Evolutionary conservation across 176 grass and related monocot species (phyloP), one percentile per base, ranked within the genome.

Genomic region (Musa schizocarpa): DNA sequence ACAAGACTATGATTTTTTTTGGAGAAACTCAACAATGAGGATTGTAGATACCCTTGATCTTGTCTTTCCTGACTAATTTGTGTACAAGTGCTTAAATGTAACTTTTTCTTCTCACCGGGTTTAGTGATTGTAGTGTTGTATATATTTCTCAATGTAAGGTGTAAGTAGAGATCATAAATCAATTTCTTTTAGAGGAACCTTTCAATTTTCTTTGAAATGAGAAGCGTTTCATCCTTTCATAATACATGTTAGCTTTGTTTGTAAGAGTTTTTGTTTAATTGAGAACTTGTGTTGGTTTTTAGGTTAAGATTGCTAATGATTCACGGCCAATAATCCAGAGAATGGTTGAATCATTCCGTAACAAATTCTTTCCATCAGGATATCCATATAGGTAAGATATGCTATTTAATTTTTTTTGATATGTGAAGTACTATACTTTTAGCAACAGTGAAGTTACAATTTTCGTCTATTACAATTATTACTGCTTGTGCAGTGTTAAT

Each of bases 341-440:
- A 81, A 34, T 99, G 27, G 84, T 92, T 43, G 86, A 94, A 77
- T 92, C 86, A 63, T 94, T 99, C 81, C 80, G 92, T 73, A 99
- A 89, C 82, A 99, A 89, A 71, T 92, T 99, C 74, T 98, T 99
- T 54, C 95, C 95, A 23, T 99, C 88, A 52, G 95, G 95, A 24
- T 94, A 99, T 85, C 88, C 95, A 59, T 89, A 89, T 83, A 99
- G 91, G 95, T 99, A 34, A 65, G 48, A 69, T 65, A 67, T 13
- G 54, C 48, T 48, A 11, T 83, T 13, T 19, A 5, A 80, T 34
- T 29, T 13, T 53, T 22, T 51, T 65, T 50, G 27, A 52, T 50
- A 11, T 8, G 49, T 65, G 48, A 77, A 71, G 7, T 34, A 76
- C 23, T 25, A 57, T 53, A 52, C 5, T 25, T 81, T 17, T 80